phyloP scores from a whole-genome alignment of 176 grass and related monocot species.

The Oryza meyeriana region DNA sequence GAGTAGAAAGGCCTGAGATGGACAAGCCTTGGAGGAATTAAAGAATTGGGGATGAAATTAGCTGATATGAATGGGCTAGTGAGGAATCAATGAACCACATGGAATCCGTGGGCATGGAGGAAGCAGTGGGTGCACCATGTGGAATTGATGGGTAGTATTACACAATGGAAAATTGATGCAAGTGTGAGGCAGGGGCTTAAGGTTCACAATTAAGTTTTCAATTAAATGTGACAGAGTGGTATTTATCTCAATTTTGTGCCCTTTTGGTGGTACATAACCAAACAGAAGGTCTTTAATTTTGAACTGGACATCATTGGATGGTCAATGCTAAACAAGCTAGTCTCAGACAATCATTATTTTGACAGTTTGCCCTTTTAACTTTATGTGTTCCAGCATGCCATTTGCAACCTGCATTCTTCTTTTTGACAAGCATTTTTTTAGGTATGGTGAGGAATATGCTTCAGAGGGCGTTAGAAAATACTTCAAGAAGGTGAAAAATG shows the following conservation, averaged over 20 bases:
- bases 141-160: background rate
- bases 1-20: background rate
- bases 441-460: constrained; percentile 70
- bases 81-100: background rate
- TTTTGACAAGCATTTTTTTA: constrained; percentile 43
- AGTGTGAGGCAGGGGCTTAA: background rate
- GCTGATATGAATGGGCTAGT: background rate
- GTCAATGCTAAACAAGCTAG: background rate
- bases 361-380: constrained; percentile 1
- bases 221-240: background rate
- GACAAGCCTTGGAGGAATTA: background rate
- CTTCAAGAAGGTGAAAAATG: constrained; percentile 95
- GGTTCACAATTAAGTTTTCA: background rate
- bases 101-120: background rate
- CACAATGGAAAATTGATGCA: background rate
- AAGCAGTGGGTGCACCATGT: background rate
- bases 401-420: constrained; percentile 3
- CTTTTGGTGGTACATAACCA: background rate
- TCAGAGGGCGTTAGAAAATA: constrained; percentile 67
- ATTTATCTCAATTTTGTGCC: background rate
- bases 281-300: background rate
- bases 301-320: background rate
- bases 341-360: constrained; percentile 14
- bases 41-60: background rate
- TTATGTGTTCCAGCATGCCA: constrained; percentile 14